Evolutionary conservation across 495 filamentous ascomycete species (phyloP).

Genomic region (Penicillium macrosclerotiorum): DNA sequence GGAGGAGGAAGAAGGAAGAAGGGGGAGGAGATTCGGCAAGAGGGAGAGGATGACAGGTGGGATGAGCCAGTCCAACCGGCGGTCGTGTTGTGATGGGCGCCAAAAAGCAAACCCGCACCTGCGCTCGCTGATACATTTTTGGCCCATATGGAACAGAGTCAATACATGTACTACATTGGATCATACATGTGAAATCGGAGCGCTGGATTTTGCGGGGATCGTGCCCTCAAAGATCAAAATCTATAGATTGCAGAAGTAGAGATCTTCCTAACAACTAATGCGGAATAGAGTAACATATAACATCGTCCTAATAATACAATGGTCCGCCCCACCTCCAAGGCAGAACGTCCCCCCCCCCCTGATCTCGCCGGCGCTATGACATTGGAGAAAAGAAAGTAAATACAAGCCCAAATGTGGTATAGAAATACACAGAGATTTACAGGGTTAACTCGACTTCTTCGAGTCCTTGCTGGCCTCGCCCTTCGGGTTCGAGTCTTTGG

Average conservation of each 20-base stretch:
- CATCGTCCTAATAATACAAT: conserved; percentile 33
- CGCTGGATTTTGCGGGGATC: no score
- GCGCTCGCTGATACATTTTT: no score
- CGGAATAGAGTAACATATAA: no score
- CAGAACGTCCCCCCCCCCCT: conserved; percentile 26
- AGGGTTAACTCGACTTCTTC: conserved; percentile 52
- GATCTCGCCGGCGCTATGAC: conserved; percentile 50
- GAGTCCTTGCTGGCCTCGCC: conserved; percentile 40
- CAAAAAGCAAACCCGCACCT: no score
- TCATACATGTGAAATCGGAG: no score
- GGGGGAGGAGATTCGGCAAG: conserved; percentile 1
- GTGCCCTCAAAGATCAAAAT: no score
- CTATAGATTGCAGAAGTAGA: conserved; percentile 15
- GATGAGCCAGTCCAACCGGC: conserved; percentile 18
- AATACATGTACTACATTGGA: no score
- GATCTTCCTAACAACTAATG: conserved; percentile 25
- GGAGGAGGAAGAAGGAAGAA: conserved; percentile 5
- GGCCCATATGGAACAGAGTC: no score
- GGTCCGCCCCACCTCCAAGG: conserved; percentile 15
- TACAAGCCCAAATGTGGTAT: conserved; percentile 31
- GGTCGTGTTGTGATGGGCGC: conserved; percentile 16
- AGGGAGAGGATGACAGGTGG: conserved; percentile 14
- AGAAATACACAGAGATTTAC: conserved; percentile 27
- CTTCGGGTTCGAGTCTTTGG: conserved; percentile 32
- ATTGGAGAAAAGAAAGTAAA: conserved; percentile 30